These are phyloP conservation scores for Tricholoma hemisulphureum DNA, from an alignment of 768 basidiomycete genomes.

Conservation along the genomic window DNA sequence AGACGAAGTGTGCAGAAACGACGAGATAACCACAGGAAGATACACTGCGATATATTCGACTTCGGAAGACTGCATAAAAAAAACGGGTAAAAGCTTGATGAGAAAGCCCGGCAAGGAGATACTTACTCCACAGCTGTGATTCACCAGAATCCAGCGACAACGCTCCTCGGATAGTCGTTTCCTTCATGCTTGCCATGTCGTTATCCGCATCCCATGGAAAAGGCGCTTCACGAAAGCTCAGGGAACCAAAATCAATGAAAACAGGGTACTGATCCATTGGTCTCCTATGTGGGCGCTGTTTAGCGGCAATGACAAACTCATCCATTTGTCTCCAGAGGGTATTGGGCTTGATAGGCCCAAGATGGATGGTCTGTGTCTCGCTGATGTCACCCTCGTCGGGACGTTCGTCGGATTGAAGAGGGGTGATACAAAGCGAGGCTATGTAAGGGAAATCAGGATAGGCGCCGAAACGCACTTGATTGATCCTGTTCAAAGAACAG, in stretches of 20 bases:
- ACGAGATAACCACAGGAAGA: conserved; percentile 42
- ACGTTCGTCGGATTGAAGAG: conserved; percentile 10
- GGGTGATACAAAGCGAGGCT: conserved; percentile 20
- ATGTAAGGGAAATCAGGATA: conserved; percentile 29
- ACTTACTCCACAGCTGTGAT: conserved; percentile 35
- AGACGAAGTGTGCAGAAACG: conserved; percentile 36
- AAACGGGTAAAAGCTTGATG: not conserved
- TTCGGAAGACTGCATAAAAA: conserved; percentile 32
- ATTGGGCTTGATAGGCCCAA: conserved; percentile 26
- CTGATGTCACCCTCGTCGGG: conserved; percentile 16
- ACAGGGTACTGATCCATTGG: conserved; percentile 22
- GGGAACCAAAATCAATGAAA: conserved; percentile 43
- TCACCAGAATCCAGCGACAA: conserved; percentile 31
- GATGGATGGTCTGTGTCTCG: conserved; percentile 28
- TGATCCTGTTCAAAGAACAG: conserved; percentile 43
- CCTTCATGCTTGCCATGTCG: conserved; percentile 20
- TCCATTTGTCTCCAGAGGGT: conserved; percentile 28
- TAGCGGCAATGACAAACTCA: conserved; percentile 27
- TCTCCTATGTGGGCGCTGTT: conserved; percentile 18
- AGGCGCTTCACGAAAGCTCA: conserved; percentile 31
- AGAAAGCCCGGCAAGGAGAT: not conserved
- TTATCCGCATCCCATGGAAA: conserved; percentile 2
- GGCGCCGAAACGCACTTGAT: conserved; percentile 18
- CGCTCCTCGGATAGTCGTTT: conserved; percentile 29
- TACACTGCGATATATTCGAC: conserved; percentile 34